A percentile compares a stretch with the other conserved stretches of the same genome.
Evolutionary conservation across 129 eudicot genomes (phyloP).

Genomic region (Rutidosis leptorrhynchoides): DNA sequence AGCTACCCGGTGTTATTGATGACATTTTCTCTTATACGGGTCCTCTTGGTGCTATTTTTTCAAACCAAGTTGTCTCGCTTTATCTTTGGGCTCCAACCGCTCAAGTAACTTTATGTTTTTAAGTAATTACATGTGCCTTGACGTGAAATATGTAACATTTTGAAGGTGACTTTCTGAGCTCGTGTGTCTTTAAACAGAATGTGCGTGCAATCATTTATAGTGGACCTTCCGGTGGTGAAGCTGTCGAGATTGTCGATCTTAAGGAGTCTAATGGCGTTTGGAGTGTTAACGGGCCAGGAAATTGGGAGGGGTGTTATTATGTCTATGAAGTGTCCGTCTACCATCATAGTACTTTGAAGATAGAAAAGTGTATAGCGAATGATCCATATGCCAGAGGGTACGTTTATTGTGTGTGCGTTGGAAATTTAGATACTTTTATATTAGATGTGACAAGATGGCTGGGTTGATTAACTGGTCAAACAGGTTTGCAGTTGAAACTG

Average conservation of each 20-base stretch:
- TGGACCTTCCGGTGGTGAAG: slow-evolving; percentile 51
- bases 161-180: neutral
- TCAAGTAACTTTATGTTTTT: slow-evolving; percentile 42
- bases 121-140: neutral
- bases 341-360: slow-evolving; percentile 70
- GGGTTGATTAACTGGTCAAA: neutral
- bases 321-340: slow-evolving; percentile 81
- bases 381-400: slow-evolving; percentile 99
- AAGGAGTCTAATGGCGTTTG: slow-evolving; percentile 78
- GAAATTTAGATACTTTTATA: neutral
- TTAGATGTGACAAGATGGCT: neutral
- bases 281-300: slow-evolving; percentile 61
- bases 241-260: slow-evolving; percentile 52
- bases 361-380: slow-evolving; percentile 81
- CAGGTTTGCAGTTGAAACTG: neutral
- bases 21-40: slow-evolving; percentile 80
- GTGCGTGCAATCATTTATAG: slow-evolving; percentile 55
- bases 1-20: slow-evolving; percentile 86
- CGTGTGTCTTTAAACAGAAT: slow-evolving; percentile 42
- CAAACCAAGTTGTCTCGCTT: slow-evolving; percentile 53
- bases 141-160: slow-evolving; percentile 10
- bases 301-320: slow-evolving; percentile 89
- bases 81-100: slow-evolving; percentile 98
- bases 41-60: slow-evolving; percentile 80
- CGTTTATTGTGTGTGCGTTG: slow-evolving; percentile 17